These are phyloP conservation scores for Hypoxylon cercidicola DNA, from an alignment of 495 filamentous ascomycete species.

Conservation along the genomic window DNA sequence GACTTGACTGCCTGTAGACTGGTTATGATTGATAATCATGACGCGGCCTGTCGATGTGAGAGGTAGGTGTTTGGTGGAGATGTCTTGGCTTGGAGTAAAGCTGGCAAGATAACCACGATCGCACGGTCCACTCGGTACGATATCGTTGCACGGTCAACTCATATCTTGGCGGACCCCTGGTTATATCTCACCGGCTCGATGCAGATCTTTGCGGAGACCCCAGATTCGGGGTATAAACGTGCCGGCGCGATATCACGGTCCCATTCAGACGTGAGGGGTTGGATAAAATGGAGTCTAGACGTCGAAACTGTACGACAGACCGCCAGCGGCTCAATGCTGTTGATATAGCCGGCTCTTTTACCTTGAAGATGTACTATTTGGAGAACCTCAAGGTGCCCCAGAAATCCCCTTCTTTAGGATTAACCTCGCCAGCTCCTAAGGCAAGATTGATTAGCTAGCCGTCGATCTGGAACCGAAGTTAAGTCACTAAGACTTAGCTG, in stretches of 20 bases:
- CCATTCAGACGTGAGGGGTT: slow-evolving; percentile 6
- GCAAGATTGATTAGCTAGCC: no score
- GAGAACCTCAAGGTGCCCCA: no score
- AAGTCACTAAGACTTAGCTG: no score
- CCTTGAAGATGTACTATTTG: no score
- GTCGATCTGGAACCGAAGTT: no score
- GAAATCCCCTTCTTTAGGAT: no score
- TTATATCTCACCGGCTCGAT: neutral
- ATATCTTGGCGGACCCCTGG: neutral
- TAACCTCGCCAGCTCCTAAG: no score
- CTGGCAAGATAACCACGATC: neutral
- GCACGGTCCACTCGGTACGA: neutral
- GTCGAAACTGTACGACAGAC: neutral
- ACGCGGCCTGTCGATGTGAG: no score
- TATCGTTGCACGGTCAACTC: neutral
- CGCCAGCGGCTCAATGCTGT: neutral
- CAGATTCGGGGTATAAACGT: neutral
- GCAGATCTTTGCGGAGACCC: slow-evolving; percentile 12
- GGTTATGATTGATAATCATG: no score
- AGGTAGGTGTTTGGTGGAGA: no score
- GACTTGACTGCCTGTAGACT: no score
- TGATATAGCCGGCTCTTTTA: slow-evolving; percentile 3
- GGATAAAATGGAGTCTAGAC: neutral
- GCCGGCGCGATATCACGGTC: neutral
- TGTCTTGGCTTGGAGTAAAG: no score